phyloP scores from a whole-genome alignment of 495 filamentous ascomycete species.

The Trichoderma reesei region DNA sequence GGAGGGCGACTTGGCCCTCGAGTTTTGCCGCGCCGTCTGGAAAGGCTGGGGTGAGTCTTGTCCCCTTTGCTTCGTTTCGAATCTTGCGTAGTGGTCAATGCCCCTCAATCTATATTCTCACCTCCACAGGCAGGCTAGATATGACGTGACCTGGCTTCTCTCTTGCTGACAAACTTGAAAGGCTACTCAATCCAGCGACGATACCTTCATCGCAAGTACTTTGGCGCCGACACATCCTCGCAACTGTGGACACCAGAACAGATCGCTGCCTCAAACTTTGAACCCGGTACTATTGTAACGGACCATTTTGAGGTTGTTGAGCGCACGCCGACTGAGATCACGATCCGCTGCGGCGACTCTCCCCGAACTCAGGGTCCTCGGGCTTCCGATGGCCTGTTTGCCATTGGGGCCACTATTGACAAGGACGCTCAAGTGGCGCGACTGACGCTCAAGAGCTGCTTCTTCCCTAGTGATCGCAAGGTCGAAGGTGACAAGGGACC shows the following conservation, averaged over 20 bases:
- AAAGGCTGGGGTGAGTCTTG: conserved; percentile 48
- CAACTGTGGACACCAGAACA: conserved; percentile 55
- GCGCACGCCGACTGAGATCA: conserved; percentile 49
- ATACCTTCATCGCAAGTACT: conserved; percentile 53
- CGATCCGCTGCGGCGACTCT: conserved; percentile 58
- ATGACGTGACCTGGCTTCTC: neutral
- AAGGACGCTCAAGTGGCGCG: conserved; percentile 48
- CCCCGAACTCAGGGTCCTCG: conserved; percentile 48
- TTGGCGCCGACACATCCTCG: conserved; percentile 45
- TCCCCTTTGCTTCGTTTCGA: neutral
- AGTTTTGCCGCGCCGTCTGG: conserved; percentile 59
- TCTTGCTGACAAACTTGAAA: conserved; percentile 18
- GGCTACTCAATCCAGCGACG: conserved; percentile 55
- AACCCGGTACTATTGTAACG: conserved; percentile 54
- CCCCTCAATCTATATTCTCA: neutral
- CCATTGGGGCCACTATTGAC: conserved; percentile 55
- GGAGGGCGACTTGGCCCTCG: conserved; percentile 47
- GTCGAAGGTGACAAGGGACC: conserved; percentile 37
- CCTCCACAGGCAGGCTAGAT: too few species aligned
- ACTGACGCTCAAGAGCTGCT: conserved; percentile 57
- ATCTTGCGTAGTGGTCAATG: neutral
- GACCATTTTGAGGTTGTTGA: conserved; percentile 72
- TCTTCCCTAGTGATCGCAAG: conserved; percentile 38
- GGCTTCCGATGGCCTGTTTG: conserved; percentile 58
- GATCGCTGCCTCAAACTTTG: conserved; percentile 44